Percentiles rank a stretch among this genome's conserved stretches.
These are phyloP conservation scores for Rehmannia glutinosa DNA, from an alignment of 257 asterid species.

Conservation along the genomic window DNA sequence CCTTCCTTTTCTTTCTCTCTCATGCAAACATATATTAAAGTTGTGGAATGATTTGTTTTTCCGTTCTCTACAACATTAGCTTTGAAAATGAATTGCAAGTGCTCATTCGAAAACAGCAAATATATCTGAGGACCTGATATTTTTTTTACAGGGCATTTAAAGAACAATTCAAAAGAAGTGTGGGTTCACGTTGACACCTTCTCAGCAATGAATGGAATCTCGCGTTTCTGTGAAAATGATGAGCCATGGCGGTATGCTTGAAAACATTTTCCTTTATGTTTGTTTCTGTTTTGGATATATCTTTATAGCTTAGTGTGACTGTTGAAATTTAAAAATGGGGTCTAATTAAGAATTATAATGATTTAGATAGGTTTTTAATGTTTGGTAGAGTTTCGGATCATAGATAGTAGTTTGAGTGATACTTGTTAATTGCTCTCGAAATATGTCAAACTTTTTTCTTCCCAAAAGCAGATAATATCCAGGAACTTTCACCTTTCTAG, in stretches of 20 bases:
- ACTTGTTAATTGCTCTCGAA: no score
- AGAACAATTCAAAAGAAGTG: constrained; percentile 48
- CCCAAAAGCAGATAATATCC: no score
- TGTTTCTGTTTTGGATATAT: constrained; percentile 6
- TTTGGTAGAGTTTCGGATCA: neutral
- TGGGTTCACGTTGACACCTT: constrained; percentile 88
- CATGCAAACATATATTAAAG: neutral
- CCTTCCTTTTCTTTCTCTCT: neutral
- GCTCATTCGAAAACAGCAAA: neutral
- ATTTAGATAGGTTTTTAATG: neutral
- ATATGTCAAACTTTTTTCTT: no score
- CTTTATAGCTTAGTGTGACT: constrained; percentile 1
- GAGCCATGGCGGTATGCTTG: constrained; percentile 70
- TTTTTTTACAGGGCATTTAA: constrained; percentile 43
- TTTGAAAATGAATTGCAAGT: neutral
- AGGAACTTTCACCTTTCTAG: no score
- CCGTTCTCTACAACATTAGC: neutral
- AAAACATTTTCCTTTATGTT: neutral
- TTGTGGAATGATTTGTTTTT: constrained; percentile 6
- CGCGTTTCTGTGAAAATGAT: constrained; percentile 80
- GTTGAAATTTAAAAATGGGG: neutral
- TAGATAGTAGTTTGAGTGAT: no score
- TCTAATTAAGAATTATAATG: neutral
- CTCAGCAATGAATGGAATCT: constrained; percentile 91
- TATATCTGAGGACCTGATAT: neutral